Conservation (phyloP, 495 filamentous ascomycete species). For the Penicillium argentinense region DNA sequence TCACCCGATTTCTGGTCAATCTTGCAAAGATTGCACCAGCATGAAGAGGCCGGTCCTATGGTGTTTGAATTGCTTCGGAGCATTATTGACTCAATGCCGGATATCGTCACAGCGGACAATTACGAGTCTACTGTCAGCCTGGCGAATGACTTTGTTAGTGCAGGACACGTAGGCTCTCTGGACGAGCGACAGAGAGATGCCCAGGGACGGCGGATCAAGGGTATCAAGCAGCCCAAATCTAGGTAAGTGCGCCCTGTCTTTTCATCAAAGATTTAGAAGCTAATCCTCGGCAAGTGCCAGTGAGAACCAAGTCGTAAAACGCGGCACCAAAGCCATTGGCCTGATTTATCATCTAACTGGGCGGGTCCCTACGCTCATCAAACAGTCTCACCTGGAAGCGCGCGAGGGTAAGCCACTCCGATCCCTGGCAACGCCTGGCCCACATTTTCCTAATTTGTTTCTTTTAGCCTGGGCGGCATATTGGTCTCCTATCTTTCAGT, state of each 20-base stretch:
- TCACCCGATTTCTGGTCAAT: slow-evolving; percentile 98
- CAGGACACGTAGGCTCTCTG: slow-evolving; percentile 75
- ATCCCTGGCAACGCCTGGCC: not conserved
- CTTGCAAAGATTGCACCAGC: slow-evolving; percentile 67
- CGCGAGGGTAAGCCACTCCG: slow-evolving; percentile 62
- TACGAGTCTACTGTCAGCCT: slow-evolving; percentile 82
- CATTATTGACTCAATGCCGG: slow-evolving; percentile 62
- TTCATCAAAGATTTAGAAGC: not conserved
- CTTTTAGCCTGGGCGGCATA: slow-evolving; percentile 88
- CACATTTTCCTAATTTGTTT: slow-evolving; percentile 12
- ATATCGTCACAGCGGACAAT: slow-evolving; percentile 89
- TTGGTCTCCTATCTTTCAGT: slow-evolving; percentile 92
- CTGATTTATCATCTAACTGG: slow-evolving; percentile 77
- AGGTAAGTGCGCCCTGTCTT: slow-evolving; percentile 44
- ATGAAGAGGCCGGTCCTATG: slow-evolving; percentile 65
- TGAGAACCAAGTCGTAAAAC: slow-evolving; percentile 72
- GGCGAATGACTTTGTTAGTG: slow-evolving; percentile 85
- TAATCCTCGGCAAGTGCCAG: slow-evolving; percentile 30
- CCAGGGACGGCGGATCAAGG: slow-evolving; percentile 49
- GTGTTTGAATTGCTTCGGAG: slow-evolving; percentile 82
- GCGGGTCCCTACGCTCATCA: slow-evolving; percentile 80
- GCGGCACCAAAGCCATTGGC: slow-evolving; percentile 77
- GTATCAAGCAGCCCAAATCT: slow-evolving; percentile 54
- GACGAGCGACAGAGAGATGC: slow-evolving; percentile 78
- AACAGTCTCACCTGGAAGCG: slow-evolving; percentile 88